Percentiles rank a stretch among this genome's conserved stretches.
Evolutionary conservation across 306 rosid genomes (phyloP).

Genomic region (Vigna mungo): DNA sequence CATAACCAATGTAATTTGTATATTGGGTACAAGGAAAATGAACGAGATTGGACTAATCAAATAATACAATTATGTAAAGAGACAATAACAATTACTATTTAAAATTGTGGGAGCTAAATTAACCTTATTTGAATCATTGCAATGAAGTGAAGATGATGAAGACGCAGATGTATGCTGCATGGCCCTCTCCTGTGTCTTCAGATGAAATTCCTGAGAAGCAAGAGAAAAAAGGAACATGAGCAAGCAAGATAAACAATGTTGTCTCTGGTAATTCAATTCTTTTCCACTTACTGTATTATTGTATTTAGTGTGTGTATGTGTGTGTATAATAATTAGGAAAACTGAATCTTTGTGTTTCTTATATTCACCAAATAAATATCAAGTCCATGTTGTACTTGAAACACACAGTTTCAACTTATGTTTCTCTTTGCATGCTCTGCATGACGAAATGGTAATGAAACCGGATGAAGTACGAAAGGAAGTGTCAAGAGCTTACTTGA

Average conservation of each 20-base stretch:
- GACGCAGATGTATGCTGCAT: conserved; percentile 67
- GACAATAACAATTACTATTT: conserved; percentile 31
- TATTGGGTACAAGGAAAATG: conserved; percentile 14
- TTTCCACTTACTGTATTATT: neutral
- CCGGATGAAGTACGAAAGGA: conserved; percentile 6
- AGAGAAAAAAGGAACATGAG: conserved; percentile 41
- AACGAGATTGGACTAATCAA: conserved; percentile 4
- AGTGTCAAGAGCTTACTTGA: conserved; percentile 67
- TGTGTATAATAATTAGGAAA: conserved; percentile 4
- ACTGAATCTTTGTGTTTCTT: neutral
- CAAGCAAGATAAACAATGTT: conserved; percentile 32
- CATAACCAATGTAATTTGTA: conserved; percentile 18
- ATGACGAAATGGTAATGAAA: conserved; percentile 21
- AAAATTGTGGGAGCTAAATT: conserved; percentile 21
- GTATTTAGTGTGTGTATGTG: neutral
- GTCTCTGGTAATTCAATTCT: conserved; percentile 22
- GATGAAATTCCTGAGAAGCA: conserved; percentile 78
- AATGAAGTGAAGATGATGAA: conserved; percentile 63
- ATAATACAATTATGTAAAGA: conserved; percentile 24
- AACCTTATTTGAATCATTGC: conserved; percentile 62
- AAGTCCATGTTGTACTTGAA: neutral
- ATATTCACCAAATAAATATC: neutral
- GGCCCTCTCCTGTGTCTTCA: conserved; percentile 90
- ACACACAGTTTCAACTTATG: conserved; percentile 1
- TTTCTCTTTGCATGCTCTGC: conserved; percentile 11